Evolutionary conservation across 805 yeast species (phyloP).

Genomic region (Metschnikowia kofuensis): DNA sequence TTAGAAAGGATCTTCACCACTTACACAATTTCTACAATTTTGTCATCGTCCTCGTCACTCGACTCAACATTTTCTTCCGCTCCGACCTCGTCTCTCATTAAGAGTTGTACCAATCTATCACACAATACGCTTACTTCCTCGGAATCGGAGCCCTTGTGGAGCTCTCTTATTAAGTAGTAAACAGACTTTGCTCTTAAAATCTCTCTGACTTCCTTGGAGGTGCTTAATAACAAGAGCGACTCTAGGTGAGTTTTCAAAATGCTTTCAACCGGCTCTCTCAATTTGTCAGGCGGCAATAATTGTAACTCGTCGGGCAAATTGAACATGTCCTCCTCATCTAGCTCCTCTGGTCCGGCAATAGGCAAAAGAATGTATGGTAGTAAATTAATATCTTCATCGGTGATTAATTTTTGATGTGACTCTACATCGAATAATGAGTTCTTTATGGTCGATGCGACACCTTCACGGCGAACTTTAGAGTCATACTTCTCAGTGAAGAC

Average conservation of each 20-base stretch:
- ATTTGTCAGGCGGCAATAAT: constrained; percentile 68
- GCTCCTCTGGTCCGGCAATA: constrained; percentile 71
- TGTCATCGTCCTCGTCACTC: constrained; percentile 47
- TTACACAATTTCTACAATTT: constrained; percentile 52
- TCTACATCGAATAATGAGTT: constrained; percentile 81
- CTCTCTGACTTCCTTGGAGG: constrained; percentile 72
- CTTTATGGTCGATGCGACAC: constrained; percentile 89
- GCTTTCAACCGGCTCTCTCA: constrained; percentile 67
- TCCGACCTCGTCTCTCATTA: constrained; percentile 77
- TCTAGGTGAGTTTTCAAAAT: constrained; percentile 75
- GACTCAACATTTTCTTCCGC: constrained; percentile 21
- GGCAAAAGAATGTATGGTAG: constrained; percentile 83
- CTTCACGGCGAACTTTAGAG: constrained; percentile 78
- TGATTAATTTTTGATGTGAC: constrained; percentile 57
- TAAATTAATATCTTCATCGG: constrained; percentile 63
- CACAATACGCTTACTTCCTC: constrained; percentile 59
- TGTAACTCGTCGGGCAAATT: constrained; percentile 88
- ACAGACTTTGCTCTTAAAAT: constrained; percentile 76
- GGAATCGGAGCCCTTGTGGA: constrained; percentile 59
- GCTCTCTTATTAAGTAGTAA: constrained; percentile 81
- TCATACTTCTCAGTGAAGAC: constrained; percentile 83
- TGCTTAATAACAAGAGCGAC: constrained; percentile 71
- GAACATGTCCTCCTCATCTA: constrained; percentile 80
- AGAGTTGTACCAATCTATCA: constrained; percentile 82
- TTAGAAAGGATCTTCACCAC: too few species aligned